Percentiles rank a stretch among this genome's conserved stretches.
phyloP scores from a whole-genome alignment of 164 flowering plant genomes.

The Houttuynia cordata region DNA sequence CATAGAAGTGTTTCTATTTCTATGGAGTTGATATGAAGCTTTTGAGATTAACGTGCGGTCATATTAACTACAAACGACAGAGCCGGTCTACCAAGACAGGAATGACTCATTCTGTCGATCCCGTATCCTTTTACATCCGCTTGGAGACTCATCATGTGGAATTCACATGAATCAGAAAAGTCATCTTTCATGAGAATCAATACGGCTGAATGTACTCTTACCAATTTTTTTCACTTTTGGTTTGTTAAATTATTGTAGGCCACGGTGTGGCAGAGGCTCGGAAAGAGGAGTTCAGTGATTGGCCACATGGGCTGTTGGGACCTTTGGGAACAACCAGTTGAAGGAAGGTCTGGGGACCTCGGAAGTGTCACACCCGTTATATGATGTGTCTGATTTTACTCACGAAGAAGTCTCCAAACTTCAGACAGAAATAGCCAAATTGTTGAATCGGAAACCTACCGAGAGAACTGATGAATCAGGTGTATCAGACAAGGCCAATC shows the following conservation, averaged over 20 bases:
- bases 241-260: slow-evolving; percentile 21
- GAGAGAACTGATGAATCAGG: slow-evolving; percentile 8
- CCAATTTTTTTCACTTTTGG: background rate
- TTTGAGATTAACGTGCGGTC: no score
- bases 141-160: no score
- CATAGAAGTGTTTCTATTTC: no score
- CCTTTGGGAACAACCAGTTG: slow-evolving; percentile 51
- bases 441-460: slow-evolving; percentile 40
- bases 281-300: slow-evolving; percentile 73
- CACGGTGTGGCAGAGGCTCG: slow-evolving; percentile 28
- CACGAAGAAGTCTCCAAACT: slow-evolving; percentile 75
- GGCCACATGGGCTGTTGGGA: slow-evolving; percentile 86
- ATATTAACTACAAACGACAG: no score
- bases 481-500: slow-evolving; percentile 20
- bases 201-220: background rate
- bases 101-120: no score
- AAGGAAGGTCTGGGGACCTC: slow-evolving; percentile 17
- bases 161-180: no score
- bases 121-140: no score
- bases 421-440: slow-evolving; percentile 38
- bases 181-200: no score
- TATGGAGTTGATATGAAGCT: no score
- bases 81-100: no score
- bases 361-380: background rate
- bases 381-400: slow-evolving; percentile 47